Evolutionary conservation across 441 rosid genomes (phyloP).

Genomic region (Populus tomentosa): DNA sequence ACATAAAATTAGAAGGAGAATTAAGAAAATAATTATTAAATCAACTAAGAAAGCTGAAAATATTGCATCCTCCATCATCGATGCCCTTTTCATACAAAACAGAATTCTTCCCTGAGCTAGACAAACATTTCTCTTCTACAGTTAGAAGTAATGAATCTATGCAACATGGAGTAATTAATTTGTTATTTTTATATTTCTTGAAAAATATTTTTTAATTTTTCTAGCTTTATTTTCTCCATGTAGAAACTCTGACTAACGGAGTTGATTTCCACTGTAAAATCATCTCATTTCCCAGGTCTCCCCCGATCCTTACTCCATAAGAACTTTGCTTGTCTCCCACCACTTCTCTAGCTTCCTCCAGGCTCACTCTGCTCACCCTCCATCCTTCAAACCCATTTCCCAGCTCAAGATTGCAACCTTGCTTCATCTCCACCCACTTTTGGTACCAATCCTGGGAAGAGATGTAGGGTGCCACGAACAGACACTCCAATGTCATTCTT

Average conservation of each 20-base stretch:
- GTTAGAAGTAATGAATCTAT: too few relatives aligned
- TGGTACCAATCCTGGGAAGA: constrained; percentile 20
- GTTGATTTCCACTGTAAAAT: constrained; percentile 35
- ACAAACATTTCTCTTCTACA: too few relatives aligned
- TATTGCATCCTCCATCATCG: too few relatives aligned
- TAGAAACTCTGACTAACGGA: constrained; percentile 27
- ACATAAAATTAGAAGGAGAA: too few relatives aligned
- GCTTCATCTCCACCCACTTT: constrained; percentile 24
- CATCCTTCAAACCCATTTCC: constrained; percentile 10
- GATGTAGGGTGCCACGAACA: constrained; percentile 33
- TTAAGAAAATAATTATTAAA: too few relatives aligned
- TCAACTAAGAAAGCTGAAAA: too few relatives aligned
- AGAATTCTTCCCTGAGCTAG: too few relatives aligned
- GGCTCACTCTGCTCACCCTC: constrained; percentile 27
- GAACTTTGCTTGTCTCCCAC: constrained; percentile 21
- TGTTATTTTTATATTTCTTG: neutral
- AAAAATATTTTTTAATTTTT: neutral
- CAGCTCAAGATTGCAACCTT: neutral
- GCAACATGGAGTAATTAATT: too few relatives aligned
- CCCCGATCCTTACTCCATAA: constrained; percentile 30
- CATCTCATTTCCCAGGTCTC: constrained; percentile 31
- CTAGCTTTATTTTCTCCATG: constrained; percentile 27
- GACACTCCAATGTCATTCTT: constrained; percentile 34
- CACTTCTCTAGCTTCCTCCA: constrained; percentile 35
- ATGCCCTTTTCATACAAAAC: too few relatives aligned